Evolutionary conservation across 78 protist genomes (phyloP).

Genomic region (Planoprotostelium fungivorum): DNA sequence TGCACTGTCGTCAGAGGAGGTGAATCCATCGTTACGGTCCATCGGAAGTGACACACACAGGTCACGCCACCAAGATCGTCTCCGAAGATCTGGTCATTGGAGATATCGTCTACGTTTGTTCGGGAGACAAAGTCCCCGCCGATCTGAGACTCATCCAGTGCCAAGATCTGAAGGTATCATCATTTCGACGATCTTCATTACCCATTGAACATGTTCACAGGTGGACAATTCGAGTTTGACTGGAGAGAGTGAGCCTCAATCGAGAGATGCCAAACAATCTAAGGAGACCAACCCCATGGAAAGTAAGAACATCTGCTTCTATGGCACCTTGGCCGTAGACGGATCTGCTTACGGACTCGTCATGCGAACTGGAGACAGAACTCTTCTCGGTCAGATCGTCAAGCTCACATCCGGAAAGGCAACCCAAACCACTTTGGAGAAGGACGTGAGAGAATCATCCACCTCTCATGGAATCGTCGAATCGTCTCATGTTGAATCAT

Average conservation of each 20-base stretch:
- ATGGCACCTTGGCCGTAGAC: conserved; percentile 63
- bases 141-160: conserved; percentile 81
- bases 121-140: conserved; percentile 80
- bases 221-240: conserved; percentile 88
- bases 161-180: conserved; percentile 25
- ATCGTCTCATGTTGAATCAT: not conserved
- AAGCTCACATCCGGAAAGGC: conserved; percentile 36
- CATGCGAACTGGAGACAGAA: conserved; percentile 74
- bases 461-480: too few species aligned
- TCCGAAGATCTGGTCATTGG: conserved; percentile 55
- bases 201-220: not conserved
- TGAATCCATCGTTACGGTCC: not conserved
- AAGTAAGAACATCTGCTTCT: conserved; percentile 75
- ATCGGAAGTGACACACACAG: not conserved
- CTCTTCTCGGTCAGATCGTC: conserved; percentile 86
- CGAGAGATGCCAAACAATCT: not conserved
- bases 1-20: conserved; percentile 74
- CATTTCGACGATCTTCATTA: not conserved
- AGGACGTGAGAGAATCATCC: conserved; percentile 24
- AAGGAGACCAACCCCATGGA: conserved; percentile 40
- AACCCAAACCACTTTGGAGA: conserved; percentile 74
- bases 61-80: conserved; percentile 8
- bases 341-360: conserved; percentile 81
- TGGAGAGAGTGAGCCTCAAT: conserved; percentile 74
- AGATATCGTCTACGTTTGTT: conserved; percentile 52